Conservation (phyloP, 257 asterid genomes). For the Solanum chiquidenum region DNA sequence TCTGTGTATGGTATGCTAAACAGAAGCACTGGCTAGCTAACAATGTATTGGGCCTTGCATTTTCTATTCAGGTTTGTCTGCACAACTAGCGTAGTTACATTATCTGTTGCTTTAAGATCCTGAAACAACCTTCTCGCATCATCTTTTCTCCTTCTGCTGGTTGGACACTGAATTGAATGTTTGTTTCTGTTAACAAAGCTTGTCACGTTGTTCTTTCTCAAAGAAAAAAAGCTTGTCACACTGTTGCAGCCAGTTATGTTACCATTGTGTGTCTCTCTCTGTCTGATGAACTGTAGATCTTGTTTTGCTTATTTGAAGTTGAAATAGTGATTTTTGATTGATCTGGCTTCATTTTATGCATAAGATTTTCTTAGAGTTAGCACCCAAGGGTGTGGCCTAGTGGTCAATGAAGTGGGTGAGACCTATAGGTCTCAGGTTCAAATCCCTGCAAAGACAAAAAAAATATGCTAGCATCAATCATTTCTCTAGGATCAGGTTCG, state of each 20-base stretch:
- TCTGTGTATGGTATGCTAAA: too few species aligned
- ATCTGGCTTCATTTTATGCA: not conserved
- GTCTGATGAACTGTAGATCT: not conserved
- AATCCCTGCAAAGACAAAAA: too few species aligned
- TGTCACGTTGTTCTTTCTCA: not conserved
- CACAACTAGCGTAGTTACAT: not conserved
- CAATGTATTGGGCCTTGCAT: conserved; percentile 22
- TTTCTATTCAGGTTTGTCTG: conserved; percentile 73
- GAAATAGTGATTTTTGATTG: not conserved
- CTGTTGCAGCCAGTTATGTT: not conserved
- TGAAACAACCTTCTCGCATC: not conserved
- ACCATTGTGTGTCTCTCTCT: not conserved
- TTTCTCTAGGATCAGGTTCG: not conserved
- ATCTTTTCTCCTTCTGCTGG: not conserved
- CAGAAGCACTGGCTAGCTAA: too few species aligned
- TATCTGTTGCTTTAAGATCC: not conserved
- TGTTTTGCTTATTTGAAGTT: not conserved
- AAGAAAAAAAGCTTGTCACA: not conserved
- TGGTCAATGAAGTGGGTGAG: too few species aligned
- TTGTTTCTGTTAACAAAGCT: not conserved
- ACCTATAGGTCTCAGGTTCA: too few species aligned
- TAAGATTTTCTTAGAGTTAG: not conserved
- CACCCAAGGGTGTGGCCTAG: too few species aligned
- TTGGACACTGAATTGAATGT: not conserved
- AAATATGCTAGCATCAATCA: not conserved